Evolutionary conservation across 2,329 filamentous ascomycete species (phyloP).

Genomic region (Trichoderma oligosporum): DNA sequence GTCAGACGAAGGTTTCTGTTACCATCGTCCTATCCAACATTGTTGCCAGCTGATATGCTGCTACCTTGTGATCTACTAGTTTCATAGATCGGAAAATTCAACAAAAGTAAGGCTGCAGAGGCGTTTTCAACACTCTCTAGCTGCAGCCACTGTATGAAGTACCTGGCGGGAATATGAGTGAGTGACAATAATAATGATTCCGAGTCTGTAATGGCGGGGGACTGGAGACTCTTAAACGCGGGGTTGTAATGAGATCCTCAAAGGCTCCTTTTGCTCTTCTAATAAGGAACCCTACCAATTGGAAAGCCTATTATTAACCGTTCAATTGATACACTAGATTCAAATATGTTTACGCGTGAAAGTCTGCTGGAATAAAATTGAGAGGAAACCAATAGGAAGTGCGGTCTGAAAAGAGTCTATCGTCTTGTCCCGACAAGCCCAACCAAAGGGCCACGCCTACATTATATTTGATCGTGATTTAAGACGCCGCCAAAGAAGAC

Average conservation of each 20-base stretch:
- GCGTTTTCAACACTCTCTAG: neutral
- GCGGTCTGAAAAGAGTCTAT: too few species aligned
- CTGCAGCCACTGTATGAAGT: neutral
- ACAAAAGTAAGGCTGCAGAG: too few species aligned
- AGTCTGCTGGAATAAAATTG: neutral
- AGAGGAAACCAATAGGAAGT: neutral
- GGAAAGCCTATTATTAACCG: neutral
- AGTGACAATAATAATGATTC: neutral
- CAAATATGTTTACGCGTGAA: too few species aligned
- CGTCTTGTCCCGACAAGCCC: neutral
- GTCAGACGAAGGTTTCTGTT: neutral
- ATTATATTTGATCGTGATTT: neutral
- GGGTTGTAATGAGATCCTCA: neutral
- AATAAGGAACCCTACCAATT: neutral
- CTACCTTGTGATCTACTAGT: neutral
- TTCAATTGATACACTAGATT: too few species aligned
- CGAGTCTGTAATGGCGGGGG: neutral
- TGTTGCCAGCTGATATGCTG: constrained; percentile 2
- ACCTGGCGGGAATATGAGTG: neutral
- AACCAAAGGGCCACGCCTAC: neutral
- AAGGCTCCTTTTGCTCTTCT: neutral
- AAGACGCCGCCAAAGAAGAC: neutral
- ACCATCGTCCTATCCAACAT: neutral
- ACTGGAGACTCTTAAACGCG: neutral
- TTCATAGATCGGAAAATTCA: neutral